A percentile compares a stretch with the other conserved stretches of the same genome.
These are phyloP conservation scores for Pichia exigua DNA, from an alignment of 805 yeast species.

Conservation along the genomic window DNA sequence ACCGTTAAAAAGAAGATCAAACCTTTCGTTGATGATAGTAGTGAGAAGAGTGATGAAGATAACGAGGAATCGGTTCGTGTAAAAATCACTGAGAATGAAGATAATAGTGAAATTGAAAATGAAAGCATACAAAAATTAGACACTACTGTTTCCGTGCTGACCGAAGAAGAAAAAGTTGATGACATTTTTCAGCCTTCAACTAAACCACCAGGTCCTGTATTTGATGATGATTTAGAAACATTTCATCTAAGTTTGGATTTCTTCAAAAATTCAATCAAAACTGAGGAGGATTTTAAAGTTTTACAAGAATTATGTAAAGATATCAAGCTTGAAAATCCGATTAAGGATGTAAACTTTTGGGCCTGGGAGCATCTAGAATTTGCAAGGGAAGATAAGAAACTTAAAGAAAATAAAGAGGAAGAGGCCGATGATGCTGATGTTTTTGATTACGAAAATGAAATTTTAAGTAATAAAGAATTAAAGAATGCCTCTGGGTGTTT, in stretches of 20 bases:
- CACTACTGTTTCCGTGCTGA: conserved; percentile 4
- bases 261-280: conserved; percentile 51
- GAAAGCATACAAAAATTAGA: conserved; percentile 23
- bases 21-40: background rate
- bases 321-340: conserved; percentile 12
- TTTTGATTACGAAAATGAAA: conserved; percentile 24
- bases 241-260: conserved; percentile 38
- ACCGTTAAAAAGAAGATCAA: background rate
- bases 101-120: conserved; percentile 12
- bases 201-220: conserved; percentile 47
- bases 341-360: conserved; percentile 47
- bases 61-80: background rate
- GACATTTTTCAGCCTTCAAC: conserved; percentile 43
- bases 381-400: conserved; percentile 28
- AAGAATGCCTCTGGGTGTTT: conserved; percentile 52
- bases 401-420: conserved; percentile 17
- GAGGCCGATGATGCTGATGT: conserved; percentile 22
- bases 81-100: conserved; percentile 19
- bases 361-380: conserved; percentile 42
- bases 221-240: conserved; percentile 33
- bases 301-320: conserved; percentile 38
- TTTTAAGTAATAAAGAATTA: conserved; percentile 18
- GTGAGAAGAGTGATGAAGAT: background rate
- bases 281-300: conserved; percentile 63
- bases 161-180: conserved; percentile 16